Evolutionary conservation across 768 basidiomycete species (phyloP).

Genomic region (Jaapia argillacea): DNA sequence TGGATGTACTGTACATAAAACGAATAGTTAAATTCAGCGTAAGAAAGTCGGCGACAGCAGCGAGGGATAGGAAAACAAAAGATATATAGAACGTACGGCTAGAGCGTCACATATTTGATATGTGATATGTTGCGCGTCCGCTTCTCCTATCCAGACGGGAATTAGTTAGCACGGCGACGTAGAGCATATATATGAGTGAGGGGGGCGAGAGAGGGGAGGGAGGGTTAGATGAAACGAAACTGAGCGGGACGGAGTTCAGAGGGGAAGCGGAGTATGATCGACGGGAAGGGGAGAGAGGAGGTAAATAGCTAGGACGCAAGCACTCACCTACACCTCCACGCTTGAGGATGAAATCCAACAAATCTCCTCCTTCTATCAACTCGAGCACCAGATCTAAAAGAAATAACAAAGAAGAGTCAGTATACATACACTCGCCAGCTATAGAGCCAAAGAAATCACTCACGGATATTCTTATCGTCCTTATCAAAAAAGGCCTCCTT

Average conservation of each 20-base stretch:
- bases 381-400: slow-evolving; percentile 71
- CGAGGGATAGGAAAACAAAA: no score
- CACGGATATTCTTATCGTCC: slow-evolving; percentile 48
- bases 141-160: slow-evolving; percentile 31
- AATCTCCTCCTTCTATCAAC: slow-evolving; percentile 79
- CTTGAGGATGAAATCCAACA: slow-evolving; percentile 70
- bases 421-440: slow-evolving; percentile 1
- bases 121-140: slow-evolving; percentile 56
- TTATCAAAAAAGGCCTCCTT: slow-evolving; percentile 64
- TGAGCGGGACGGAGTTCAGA: no score
- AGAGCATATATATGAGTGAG: no score
- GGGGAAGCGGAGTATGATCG: no score
- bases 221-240: no score
- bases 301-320: neutral
- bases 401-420: slow-evolving; percentile 21
- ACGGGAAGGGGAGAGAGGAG: no score
- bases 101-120: slow-evolving; percentile 78
- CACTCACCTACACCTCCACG: slow-evolving; percentile 50
- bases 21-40: neutral
- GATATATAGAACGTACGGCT: slow-evolving; percentile 37
- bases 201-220: no score
- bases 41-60: no score
- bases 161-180: no score
- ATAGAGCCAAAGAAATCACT: slow-evolving; percentile 11
- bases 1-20: slow-evolving; percentile 46